These are phyloP conservation scores for Colletotrichum zoysiae DNA, from an alignment of 2,329 filamentous ascomycete genomes.

Conservation along the genomic window DNA sequence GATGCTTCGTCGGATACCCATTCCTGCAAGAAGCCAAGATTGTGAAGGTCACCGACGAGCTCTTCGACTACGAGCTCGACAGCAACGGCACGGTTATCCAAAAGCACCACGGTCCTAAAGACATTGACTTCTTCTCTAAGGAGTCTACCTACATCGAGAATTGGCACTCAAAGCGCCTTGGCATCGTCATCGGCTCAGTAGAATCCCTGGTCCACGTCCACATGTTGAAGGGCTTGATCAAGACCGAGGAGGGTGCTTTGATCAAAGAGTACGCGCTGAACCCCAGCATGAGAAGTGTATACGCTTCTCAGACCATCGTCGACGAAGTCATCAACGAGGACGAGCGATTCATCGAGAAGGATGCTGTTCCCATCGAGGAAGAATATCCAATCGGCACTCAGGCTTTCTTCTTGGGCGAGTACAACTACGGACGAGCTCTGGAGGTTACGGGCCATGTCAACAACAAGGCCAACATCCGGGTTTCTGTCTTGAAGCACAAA, in stretches of 20 bases:
- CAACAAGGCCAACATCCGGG: conserved; percentile 82
- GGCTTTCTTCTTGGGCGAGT: conserved; percentile 95
- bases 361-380: conserved; percentile 87
- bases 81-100: conserved; percentile 74
- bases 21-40: conserved; percentile 96
- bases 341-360: conserved; percentile 90
- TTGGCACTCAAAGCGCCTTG: conserved; percentile 90
- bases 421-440: conserved; percentile 91
- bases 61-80: conserved; percentile 87
- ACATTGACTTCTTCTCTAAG: conserved; percentile 86
- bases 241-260: conserved; percentile 90
- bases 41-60: conserved; percentile 87
- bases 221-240: conserved; percentile 90
- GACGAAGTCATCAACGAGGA: conserved; percentile 92
- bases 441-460: conserved; percentile 80
- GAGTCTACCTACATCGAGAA: conserved; percentile 87
- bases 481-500: conserved; percentile 78
- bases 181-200: conserved; percentile 86
- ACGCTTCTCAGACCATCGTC: conserved; percentile 91
- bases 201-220: conserved; percentile 93
- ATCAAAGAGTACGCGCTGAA: conserved; percentile 94
- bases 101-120: conserved; percentile 78
- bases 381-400: conserved; percentile 88
- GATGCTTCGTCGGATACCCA: conserved; percentile 92
- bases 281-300: conserved; percentile 86